phyloP scores from a whole-genome alignment of 345 rosid species.

The Nasturtium officinale region DNA sequence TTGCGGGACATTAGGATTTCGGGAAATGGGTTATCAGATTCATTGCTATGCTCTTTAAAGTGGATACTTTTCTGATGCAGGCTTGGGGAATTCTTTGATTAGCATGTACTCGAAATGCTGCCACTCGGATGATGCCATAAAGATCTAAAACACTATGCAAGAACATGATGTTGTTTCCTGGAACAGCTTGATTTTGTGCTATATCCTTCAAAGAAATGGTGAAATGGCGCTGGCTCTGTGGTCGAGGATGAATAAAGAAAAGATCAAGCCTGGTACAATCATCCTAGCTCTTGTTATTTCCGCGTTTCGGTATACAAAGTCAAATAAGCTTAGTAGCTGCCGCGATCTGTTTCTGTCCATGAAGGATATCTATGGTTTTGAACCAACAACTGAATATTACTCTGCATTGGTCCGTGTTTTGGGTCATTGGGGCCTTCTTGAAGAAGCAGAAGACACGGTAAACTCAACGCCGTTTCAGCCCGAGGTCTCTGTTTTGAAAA shows the following conservation, averaged over 20 bases:
- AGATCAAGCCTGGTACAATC: constrained; percentile 56
- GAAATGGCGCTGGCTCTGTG: constrained; percentile 60
- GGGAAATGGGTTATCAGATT: constrained; percentile 68
- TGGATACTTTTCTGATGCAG: constrained; percentile 51
- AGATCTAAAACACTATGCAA: constrained; percentile 54
- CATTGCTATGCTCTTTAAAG: constrained; percentile 66
- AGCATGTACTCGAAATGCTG: constrained; percentile 80
- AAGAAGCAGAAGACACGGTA: constrained; percentile 72
- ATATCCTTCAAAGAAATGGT: constrained; percentile 72
- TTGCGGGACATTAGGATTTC: constrained; percentile 77
- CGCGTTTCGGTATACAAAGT: constrained; percentile 58
- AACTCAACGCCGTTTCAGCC: constrained; percentile 58
- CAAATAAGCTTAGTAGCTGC: constrained; percentile 56
- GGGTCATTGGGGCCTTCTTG: constrained; percentile 76
- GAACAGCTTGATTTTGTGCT: constrained; percentile 74
- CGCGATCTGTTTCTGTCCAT: constrained; percentile 58
- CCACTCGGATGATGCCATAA: constrained; percentile 50
- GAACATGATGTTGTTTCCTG: constrained; percentile 65
- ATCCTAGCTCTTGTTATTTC: constrained; percentile 58
- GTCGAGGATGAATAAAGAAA: constrained; percentile 54
- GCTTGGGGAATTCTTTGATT: constrained; percentile 68
- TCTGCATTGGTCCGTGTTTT: constrained; percentile 61
- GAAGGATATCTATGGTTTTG: constrained; percentile 50
- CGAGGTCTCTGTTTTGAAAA: constrained; percentile 59
- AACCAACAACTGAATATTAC: constrained; percentile 73